Conservation (phyloP, 495 filamentous ascomycete genomes). For the Hyaloscypha bicolor region DNA sequence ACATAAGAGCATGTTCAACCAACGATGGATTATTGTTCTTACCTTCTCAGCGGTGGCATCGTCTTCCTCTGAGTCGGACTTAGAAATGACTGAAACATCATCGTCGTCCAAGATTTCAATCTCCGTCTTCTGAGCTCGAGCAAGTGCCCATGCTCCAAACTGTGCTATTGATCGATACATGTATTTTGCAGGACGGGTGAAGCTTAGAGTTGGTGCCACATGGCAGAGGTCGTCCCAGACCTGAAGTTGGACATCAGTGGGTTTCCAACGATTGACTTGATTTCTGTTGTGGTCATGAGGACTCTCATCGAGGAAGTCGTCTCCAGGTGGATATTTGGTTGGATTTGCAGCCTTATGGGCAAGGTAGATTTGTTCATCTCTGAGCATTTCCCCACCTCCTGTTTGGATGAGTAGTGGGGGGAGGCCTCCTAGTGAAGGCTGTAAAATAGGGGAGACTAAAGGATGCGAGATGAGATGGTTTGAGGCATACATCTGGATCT, state of each 20-base stretch:
- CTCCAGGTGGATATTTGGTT: conserved; percentile 66
- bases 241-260: conserved; percentile 93
- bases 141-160: conserved; percentile 88
- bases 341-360: conserved; percentile 93
- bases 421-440: conserved; percentile 84
- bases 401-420: conserved; percentile 84
- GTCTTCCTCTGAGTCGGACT: conserved; percentile 51
- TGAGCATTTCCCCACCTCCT: conserved; percentile 84
- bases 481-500: conserved; percentile 93
- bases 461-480: conserved; percentile 87
- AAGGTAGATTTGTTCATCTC: conserved; percentile 92
- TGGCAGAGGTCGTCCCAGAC: conserved; percentile 96
- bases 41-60: conserved; percentile 34
- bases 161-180: conserved; percentile 92
- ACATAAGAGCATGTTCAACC: not conserved
- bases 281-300: conserved; percentile 55
- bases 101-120: conserved; percentile 85
- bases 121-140: conserved; percentile 73
- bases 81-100: conserved; percentile 71
- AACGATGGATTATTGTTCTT: not conserved
- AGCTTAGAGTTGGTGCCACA: conserved; percentile 86
- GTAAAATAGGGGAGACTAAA: conserved; percentile 83
- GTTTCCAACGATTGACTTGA: conserved; percentile 66
- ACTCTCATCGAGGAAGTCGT: conserved; percentile 56
- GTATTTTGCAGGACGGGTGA: conserved; percentile 89